Evolutionary conservation across 208 protist species (phyloP).

Genomic region (Tritrichomonas foetus): DNA sequence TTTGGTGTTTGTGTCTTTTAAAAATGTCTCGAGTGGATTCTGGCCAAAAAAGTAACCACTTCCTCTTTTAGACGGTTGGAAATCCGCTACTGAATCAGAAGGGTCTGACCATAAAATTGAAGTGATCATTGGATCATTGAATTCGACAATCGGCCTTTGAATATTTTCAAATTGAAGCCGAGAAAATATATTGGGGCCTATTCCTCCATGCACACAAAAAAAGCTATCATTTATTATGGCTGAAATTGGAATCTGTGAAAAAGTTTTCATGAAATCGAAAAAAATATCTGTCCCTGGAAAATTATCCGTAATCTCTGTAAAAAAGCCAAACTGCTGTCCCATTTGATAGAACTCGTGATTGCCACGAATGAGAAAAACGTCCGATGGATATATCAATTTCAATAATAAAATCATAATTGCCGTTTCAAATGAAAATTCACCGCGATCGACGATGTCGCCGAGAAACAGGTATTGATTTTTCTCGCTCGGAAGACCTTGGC

Average conservation of each 20-base stretch:
- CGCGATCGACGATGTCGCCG: conserved; percentile 39
- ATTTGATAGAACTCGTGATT: conserved; percentile 26
- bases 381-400: background rate
- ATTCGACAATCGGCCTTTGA: too few species aligned
- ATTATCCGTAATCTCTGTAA: background rate
- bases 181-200: background rate
- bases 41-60: conserved; percentile 83
- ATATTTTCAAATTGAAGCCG: background rate
- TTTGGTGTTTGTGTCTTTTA: conserved; percentile 90
- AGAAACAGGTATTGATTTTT: background rate
- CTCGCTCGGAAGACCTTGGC: background rate
- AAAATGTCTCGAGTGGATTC: conserved; percentile 94
- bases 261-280: background rate
- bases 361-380: conserved; percentile 27
- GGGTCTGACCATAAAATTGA: background rate
- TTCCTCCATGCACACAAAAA: background rate
- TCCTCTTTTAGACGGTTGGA: conserved; percentile 71
- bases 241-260: background rate
- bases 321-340: background rate
- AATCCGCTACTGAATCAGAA: background rate
- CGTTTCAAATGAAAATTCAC: background rate
- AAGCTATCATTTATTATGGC: background rate
- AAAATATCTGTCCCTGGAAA: background rate
- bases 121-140: conserved; percentile 43
- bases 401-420: background rate